These are phyloP conservation scores for Beta corolliflora DNA, from an alignment of 179 eudicot species.

Conservation along the genomic window DNA sequence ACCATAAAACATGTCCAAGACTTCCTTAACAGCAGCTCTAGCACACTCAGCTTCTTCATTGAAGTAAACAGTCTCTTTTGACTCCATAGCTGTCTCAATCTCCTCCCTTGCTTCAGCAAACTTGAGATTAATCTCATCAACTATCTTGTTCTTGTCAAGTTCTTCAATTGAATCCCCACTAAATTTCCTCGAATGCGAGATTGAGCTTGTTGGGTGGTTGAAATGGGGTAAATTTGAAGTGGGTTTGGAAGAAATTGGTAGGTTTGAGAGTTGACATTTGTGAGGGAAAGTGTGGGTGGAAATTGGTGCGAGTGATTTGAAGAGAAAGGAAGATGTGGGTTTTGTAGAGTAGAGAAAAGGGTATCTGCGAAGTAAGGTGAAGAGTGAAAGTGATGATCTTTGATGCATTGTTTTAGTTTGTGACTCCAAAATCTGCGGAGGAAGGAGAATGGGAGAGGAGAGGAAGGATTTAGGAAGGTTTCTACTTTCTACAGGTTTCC, in stretches of 20 bases:
- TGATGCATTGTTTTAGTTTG: conserved; percentile 41
- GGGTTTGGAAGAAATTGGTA: conserved; percentile 16
- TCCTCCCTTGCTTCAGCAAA: conserved; percentile 96
- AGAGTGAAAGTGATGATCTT: conserved; percentile 45
- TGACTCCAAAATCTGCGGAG: not conserved
- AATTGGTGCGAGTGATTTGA: conserved; percentile 25
- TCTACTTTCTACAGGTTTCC: not conserved
- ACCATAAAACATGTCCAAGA: conserved; percentile 61
- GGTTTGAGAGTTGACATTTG: conserved; percentile 19
- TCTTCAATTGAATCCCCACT: conserved; percentile 24
- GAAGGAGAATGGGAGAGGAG: not conserved
- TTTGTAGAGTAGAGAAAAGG: conserved; percentile 39
- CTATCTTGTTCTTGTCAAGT: conserved; percentile 54
- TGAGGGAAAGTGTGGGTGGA: not conserved
- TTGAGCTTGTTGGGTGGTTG: conserved; percentile 19
- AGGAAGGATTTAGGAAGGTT: not conserved
- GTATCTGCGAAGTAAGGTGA: conserved; percentile 35
- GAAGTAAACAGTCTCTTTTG: conserved; percentile 89
- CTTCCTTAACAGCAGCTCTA: conserved; percentile 68
- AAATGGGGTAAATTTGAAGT: conserved; percentile 21
- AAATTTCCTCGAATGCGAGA: conserved; percentile 33
- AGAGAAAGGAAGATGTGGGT: conserved; percentile 33
- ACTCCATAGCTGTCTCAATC: conserved; percentile 85
- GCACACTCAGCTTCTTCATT: conserved; percentile 93
- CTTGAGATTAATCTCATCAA: conserved; percentile 75